A percentile compares a stretch with the other conserved stretches of the same genome.
These are phyloP conservation scores for Sporothrix dimorphospora DNA, from an alignment of 2,329 filamentous ascomycete genomes.

Conservation along the genomic window DNA sequence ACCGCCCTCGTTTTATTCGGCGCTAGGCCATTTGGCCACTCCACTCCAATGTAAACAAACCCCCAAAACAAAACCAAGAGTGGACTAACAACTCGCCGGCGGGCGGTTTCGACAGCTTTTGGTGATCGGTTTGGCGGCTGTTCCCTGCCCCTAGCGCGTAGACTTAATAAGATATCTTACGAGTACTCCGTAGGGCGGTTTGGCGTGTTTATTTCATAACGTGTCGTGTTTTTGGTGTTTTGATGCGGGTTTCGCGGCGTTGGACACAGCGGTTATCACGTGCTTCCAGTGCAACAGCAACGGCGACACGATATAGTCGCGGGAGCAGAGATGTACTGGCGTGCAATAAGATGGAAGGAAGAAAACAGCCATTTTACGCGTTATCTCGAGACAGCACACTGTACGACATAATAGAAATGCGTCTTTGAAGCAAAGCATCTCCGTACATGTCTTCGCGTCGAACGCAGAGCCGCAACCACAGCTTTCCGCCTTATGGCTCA, in stretches of 20 bases:
- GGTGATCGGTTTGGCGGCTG: slow-evolving; percentile 1
- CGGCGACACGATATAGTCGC: no score
- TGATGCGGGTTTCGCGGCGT: background rate
- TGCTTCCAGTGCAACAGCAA: no score
- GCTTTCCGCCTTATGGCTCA: background rate
- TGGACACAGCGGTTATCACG: background rate
- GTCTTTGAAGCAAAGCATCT: no score
- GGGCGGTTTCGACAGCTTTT: background rate
- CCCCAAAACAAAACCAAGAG: background rate
- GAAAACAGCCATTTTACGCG: no score
- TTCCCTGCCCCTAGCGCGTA: slow-evolving; percentile 5
- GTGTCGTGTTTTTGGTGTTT: slow-evolving; percentile 3
- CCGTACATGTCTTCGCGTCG: background rate
- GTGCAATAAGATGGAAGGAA: no score
- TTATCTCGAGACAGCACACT: no score
- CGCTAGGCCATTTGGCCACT: slow-evolving; percentile 5
- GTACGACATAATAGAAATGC: no score
- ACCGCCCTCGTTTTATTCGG: background rate
- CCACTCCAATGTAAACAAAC: slow-evolving; percentile 20
- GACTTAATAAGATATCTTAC: background rate
- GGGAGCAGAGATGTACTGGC: no score
- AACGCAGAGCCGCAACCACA: background rate
- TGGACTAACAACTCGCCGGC: background rate
- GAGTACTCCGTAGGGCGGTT: background rate
- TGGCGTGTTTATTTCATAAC: slow-evolving; percentile 6